Evolutionary conservation across 352 stramenopile species (phyloP).

Genomic region (Plasmopara viticola): DNA sequence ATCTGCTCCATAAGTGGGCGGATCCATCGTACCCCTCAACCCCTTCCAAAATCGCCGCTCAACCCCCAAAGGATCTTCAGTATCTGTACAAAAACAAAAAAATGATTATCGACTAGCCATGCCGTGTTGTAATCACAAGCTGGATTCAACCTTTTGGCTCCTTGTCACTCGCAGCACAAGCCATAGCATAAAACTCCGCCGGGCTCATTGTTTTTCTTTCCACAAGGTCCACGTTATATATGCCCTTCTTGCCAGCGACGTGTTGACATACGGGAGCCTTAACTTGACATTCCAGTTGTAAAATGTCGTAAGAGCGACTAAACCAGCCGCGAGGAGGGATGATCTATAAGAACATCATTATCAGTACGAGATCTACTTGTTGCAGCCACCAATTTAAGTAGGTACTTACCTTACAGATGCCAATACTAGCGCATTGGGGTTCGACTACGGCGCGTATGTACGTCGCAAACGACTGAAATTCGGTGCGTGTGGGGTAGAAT

Average conservation of each 20-base stretch:
- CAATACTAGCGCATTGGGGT: constrained; percentile 61
- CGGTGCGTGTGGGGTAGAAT: constrained; percentile 72
- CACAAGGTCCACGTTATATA: constrained; percentile 88
- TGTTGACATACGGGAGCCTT: constrained; percentile 74
- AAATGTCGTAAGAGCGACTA: constrained; percentile 53
- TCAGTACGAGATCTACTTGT: background rate
- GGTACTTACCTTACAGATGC: constrained; percentile 84
- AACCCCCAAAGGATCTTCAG: constrained; percentile 41
- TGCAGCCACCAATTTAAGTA: constrained; percentile 1
- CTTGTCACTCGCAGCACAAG: constrained; percentile 24
- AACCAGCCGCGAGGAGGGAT: constrained; percentile 77
- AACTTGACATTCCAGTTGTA: constrained; percentile 44
- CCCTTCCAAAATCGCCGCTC: constrained; percentile 88
- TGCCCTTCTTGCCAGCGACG: constrained; percentile 83
- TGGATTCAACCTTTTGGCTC: constrained; percentile 21
- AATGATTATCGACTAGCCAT: background rate
- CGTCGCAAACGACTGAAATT: constrained; percentile 80
- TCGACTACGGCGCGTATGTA: constrained; percentile 85
- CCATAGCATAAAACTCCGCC: constrained; percentile 51
- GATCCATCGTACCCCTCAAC: constrained; percentile 78
- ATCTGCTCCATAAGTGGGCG: constrained; percentile 87
- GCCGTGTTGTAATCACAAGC: background rate
- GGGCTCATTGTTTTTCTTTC: constrained; percentile 72
- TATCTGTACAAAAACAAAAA: constrained; percentile 17
- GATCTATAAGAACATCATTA: constrained; percentile 26